phyloP scores from a whole-genome alignment of 257 asterid species.

The Rehmannia glutinosa region DNA sequence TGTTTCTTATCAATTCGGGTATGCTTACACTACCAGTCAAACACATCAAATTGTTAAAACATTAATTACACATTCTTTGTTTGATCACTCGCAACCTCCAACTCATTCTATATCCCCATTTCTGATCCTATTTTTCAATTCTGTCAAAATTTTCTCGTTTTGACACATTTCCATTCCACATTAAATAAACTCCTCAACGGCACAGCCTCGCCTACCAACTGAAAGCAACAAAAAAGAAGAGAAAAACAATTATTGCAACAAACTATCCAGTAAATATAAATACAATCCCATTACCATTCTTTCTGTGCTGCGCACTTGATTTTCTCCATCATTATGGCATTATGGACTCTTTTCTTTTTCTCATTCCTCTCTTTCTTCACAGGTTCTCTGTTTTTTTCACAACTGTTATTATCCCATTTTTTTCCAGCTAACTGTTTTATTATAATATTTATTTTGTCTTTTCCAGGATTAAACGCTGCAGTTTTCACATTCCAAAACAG shows the following conservation, averaged over 20 bases:
- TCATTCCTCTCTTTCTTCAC: conserved; percentile 24
- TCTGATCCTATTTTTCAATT: not conserved
- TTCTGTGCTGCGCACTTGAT: not conserved
- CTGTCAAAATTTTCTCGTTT: not conserved
- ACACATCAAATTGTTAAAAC: not conserved
- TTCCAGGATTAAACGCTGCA: conserved; percentile 35
- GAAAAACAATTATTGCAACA: conserved; percentile 5
- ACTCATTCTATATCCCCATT: not conserved
- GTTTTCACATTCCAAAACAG: conserved; percentile 46
- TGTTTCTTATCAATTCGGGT: too few species aligned
- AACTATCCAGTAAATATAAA: not conserved
- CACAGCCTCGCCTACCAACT: conserved; percentile 8
- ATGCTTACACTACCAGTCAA: too few species aligned
- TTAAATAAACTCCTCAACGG: not conserved
- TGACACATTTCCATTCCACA: not conserved
- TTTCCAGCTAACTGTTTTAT: not conserved
- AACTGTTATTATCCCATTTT: not conserved
- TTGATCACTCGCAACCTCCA: not conserved
- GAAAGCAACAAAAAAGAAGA: not conserved
- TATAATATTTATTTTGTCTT: not conserved
- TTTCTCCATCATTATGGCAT: conserved; percentile 23
- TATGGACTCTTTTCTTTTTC: conserved; percentile 23
- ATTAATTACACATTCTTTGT: not conserved
- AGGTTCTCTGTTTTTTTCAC: conserved; percentile 11
- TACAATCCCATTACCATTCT: not conserved